A percentile compares a stretch with the other conserved stretches of the same genome.
Evolutionary conservation across 2,329 filamentous ascomycete genomes (phyloP).

Genomic region (Fusarium zealandicum): DNA sequence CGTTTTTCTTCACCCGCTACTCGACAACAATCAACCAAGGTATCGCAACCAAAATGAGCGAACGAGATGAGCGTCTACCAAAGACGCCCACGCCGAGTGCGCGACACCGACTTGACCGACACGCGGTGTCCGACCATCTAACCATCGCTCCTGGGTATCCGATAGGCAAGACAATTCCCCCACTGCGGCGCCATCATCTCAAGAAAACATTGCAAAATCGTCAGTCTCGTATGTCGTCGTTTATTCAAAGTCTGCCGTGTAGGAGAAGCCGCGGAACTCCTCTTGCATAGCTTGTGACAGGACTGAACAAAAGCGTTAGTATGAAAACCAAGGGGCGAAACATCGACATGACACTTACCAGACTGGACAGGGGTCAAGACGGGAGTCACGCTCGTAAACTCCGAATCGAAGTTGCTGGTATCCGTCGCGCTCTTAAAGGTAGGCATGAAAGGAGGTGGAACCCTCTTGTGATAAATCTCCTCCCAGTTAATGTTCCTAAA

Average conservation of each 20-base stretch:
- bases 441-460: slow-evolving; percentile 87
- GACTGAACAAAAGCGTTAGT: slow-evolving; percentile 61
- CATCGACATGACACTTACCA: slow-evolving; percentile 67
- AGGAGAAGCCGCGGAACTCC: slow-evolving; percentile 98
- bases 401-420: slow-evolving; percentile 99
- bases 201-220: slow-evolving; percentile 35
- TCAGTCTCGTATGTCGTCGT: slow-evolving; percentile 32
- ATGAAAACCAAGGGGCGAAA: slow-evolving; percentile 2
- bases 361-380: slow-evolving; percentile 97
- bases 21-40: slow-evolving; percentile 25
- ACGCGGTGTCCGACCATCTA: slow-evolving; percentile 36
- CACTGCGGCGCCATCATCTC: slow-evolving; percentile 38
- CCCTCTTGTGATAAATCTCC: slow-evolving; percentile 94
- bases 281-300: slow-evolving; percentile 99
- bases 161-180: slow-evolving; percentile 41
- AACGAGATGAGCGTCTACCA: slow-evolving; percentile 20
- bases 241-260: slow-evolving; percentile 88
- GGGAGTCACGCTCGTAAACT: slow-evolving; percentile 98
- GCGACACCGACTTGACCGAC: slow-evolving; percentile 32
- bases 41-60: slow-evolving; percentile 30
- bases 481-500: slow-evolving; percentile 99
- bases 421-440: slow-evolving; percentile 91
- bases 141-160: slow-evolving; percentile 42
- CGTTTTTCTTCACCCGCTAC: slow-evolving; percentile 34
- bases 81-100: slow-evolving; percentile 21